Evolutionary conservation across 2,329 filamentous ascomycete species (phyloP).

Genomic region (Neonectria faginata): DNA sequence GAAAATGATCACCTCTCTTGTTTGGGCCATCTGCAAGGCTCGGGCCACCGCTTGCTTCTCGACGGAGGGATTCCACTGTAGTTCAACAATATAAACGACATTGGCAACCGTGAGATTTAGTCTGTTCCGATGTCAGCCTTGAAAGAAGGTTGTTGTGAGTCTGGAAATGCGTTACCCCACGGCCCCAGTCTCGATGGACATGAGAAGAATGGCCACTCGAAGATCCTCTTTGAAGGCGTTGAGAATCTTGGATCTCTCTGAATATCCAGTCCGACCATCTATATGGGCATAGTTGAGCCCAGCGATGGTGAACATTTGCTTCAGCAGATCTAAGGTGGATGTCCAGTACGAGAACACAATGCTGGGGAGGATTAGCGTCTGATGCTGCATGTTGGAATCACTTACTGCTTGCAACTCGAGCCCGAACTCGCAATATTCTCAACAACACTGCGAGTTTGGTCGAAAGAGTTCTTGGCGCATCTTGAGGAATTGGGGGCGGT

Average conservation of each 20-base stretch:
- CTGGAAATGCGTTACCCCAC: slow-evolving; percentile 16
- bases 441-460: slow-evolving; percentile 23
- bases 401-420: slow-evolving; percentile 15
- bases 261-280: slow-evolving; percentile 20
- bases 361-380: background rate
- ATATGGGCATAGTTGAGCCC: background rate
- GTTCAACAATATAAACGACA: slow-evolving; percentile 23
- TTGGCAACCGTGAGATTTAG: slow-evolving; percentile 26
- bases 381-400: background rate
- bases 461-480: slow-evolving; percentile 3
- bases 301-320: background rate
- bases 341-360: slow-evolving; percentile 29
- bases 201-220: slow-evolving; percentile 10
- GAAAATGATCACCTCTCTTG: slow-evolving; percentile 22
- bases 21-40: slow-evolving; percentile 26
- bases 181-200: slow-evolving; percentile 26
- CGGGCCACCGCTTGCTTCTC: slow-evolving; percentile 29
- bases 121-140: background rate
- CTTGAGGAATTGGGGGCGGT: too few species aligned
- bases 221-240: slow-evolving; percentile 9
- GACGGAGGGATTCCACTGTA: slow-evolving; percentile 30
- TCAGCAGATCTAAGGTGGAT: slow-evolving; percentile 21
- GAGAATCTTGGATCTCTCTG: slow-evolving; percentile 13
- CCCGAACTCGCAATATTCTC: background rate
- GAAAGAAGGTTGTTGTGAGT: too few species aligned